phyloP scores from a whole-genome alignment of 495 filamentous ascomycete species.

The Neurospora africana region DNA sequence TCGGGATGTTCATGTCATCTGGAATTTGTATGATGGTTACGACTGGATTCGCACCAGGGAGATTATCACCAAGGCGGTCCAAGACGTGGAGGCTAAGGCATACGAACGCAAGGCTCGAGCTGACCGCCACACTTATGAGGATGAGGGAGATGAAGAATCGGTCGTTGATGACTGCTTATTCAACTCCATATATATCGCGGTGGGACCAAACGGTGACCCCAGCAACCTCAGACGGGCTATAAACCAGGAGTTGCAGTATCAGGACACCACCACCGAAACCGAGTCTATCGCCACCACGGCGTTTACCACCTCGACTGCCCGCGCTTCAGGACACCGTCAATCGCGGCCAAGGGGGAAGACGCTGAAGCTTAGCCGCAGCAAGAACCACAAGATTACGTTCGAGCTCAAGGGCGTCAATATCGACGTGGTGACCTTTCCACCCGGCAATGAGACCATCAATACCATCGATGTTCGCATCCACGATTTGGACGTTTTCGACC shows the following conservation, averaged over 20 bases:
- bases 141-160: slow-evolving; percentile 65
- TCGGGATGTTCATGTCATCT: slow-evolving; percentile 84
- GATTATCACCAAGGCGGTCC: slow-evolving; percentile 73
- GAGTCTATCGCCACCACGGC: slow-evolving; percentile 72
- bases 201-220: slow-evolving; percentile 77
- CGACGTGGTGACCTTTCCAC: slow-evolving; percentile 76
- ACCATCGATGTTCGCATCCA: slow-evolving; percentile 72
- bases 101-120: slow-evolving; percentile 53
- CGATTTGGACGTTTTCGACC: slow-evolving; percentile 87
- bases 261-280: slow-evolving; percentile 73
- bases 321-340: slow-evolving; percentile 33
- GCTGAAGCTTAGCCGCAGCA: slow-evolving; percentile 72
- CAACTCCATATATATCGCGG: slow-evolving; percentile 96
- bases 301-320: slow-evolving; percentile 48
- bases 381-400: slow-evolving; percentile 89
- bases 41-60: slow-evolving; percentile 88
- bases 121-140: slow-evolving; percentile 38
- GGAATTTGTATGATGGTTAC: slow-evolving; percentile 97
- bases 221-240: slow-evolving; percentile 70
- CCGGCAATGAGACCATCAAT: slow-evolving; percentile 68
- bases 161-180: slow-evolving; percentile 93
- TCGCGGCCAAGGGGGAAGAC: slow-evolving; percentile 36
- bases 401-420: slow-evolving; percentile 79
- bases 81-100: slow-evolving; percentile 72
- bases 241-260: slow-evolving; percentile 64